phyloP scores from a whole-genome alignment of 208 protist species.

The Leishmania mexicana region DNA sequence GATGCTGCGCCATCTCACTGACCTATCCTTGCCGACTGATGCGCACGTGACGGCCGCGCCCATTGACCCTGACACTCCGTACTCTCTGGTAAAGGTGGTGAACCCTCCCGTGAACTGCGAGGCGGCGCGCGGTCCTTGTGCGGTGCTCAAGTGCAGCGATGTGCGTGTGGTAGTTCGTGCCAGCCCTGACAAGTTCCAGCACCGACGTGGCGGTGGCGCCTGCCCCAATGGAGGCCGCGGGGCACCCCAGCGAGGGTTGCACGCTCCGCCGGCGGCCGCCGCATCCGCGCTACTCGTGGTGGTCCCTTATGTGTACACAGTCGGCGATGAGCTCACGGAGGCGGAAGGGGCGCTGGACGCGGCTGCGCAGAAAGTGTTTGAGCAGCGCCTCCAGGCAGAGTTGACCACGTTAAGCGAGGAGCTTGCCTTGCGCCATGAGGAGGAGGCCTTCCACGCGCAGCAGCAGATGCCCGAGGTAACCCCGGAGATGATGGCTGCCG shows the following conservation, averaged over 20 bases:
- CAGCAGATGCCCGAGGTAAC: constrained; percentile 77
- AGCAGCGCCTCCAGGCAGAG: constrained; percentile 57
- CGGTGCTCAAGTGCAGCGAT: constrained; percentile 34
- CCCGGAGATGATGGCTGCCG: constrained; percentile 23
- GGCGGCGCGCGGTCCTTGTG: constrained; percentile 44
- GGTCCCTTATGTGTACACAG: constrained; percentile 80
- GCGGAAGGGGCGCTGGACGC: constrained; percentile 77
- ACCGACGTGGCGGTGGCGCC: constrained; percentile 12
- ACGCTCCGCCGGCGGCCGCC: neutral
- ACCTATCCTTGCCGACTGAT: constrained; percentile 8
- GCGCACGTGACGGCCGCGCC: constrained; percentile 45
- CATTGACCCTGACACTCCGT: constrained; percentile 62
- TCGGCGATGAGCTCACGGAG: constrained; percentile 79
- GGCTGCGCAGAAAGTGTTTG: constrained; percentile 64
- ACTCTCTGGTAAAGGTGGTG: constrained; percentile 64
- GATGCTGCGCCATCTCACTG: constrained; percentile 18
- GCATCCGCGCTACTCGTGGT: constrained; percentile 36
- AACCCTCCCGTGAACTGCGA: constrained; percentile 60
- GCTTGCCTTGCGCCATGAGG: constrained; percentile 77
- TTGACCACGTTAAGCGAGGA: constrained; percentile 61
- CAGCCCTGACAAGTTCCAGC: constrained; percentile 18
- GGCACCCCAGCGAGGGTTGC: neutral
- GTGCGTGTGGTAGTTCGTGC: constrained; percentile 16
- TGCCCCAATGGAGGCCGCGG: neutral
- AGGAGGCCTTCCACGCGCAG: constrained; percentile 77